Base-by-base conservation (phyloP, 1,284 basidiomycete genomes). In the Neolentinus lepideus region DNA sequence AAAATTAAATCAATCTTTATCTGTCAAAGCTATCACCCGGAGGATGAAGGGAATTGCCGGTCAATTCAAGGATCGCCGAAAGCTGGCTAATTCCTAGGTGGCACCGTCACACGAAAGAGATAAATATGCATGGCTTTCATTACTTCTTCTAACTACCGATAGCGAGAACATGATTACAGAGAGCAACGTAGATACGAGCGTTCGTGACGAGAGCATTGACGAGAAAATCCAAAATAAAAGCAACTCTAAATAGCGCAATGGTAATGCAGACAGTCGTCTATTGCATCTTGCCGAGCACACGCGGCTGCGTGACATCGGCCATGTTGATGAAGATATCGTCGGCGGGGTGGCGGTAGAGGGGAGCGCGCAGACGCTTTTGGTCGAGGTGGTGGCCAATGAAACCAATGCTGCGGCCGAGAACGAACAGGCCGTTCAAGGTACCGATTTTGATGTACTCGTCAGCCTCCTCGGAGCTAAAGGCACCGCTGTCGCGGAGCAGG, bases 401-500 rank as follows among this genome's bases (percentile, higher is more conserved):
- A 64, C 96, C 96, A 71, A 98, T 98, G 68, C 90, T 93, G 64
- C 96, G 91, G 56, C 96, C 96, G 56, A 98, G 87, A 48, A 98
- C 95, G 76, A 99, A 99, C 58, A 99, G 80, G 61, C 94, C 95
- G 72, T 98, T 98, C 59, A 99, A 82, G 19, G 90, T 90, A 57
- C 92, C 92, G 62, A 94, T 93, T 80, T 89, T 92, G 78, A 94
- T 92, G 80, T 98, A 98, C 75, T 99, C 96, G 63, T 94, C 89
- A 14, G 94, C 95, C 76, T 98, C 96, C 62, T 98, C 95, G 21
- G 88, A 81, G 2, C 90, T 94, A 81, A 99, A 99, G 4, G 95
- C 95, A 61, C 95, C 94, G 57, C 84, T 88, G 71, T 95, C 92
- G 52, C 90, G 85, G 58, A 99, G 84, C 57, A 99, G 79, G 75